Percentiles rank a stretch among this genome's conserved stretches.
Conservation (phyloP, 805 yeast species). For the Brettanomyces anomalus region DNA sequence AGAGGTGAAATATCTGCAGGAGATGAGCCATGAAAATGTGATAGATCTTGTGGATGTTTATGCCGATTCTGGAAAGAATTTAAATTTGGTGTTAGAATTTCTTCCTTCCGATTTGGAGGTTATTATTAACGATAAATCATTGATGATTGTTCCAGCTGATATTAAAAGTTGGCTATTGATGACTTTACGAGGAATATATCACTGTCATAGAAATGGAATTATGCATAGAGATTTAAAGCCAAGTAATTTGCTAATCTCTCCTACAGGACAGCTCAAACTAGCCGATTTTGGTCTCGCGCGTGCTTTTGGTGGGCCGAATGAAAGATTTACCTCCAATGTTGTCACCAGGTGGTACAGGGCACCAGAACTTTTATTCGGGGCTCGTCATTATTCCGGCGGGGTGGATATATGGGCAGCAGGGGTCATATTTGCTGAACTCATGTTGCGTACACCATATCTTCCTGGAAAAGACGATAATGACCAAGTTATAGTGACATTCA, state of each 20-base stretch:
- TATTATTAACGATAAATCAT: conserved; percentile 68
- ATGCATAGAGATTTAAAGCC: conserved; percentile 93
- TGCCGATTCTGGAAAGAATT: conserved; percentile 47
- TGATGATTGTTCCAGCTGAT: conserved; percentile 77
- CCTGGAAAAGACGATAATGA: conserved; percentile 90
- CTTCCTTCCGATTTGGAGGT: conserved; percentile 88
- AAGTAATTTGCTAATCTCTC: conserved; percentile 77
- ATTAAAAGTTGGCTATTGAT: conserved; percentile 89
- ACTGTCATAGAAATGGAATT: conserved; percentile 86
- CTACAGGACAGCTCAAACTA: conserved; percentile 79
- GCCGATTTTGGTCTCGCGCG: conserved; percentile 98
- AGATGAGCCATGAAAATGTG: conserved; percentile 66
- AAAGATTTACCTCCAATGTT: conserved; percentile 80
- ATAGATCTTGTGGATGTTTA: conserved; percentile 87
- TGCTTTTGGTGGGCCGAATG: conserved; percentile 68
- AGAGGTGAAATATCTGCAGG: conserved; percentile 84
- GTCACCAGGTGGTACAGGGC: conserved; percentile 98
- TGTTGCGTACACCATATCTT: conserved; percentile 89
- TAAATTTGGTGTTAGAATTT: conserved; percentile 88
- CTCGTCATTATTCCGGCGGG: conserved; percentile 81
- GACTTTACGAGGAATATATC: conserved; percentile 92
- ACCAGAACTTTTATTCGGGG: conserved; percentile 86
- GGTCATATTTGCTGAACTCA: conserved; percentile 88
- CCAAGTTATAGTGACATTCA: conserved; percentile 87
- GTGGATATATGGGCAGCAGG: conserved; percentile 97